Evolutionary conservation across 129 eudicot species (phyloP), one percentile per base, ranked within the genome.

Genomic region (Ambrosia trifida): DNA sequence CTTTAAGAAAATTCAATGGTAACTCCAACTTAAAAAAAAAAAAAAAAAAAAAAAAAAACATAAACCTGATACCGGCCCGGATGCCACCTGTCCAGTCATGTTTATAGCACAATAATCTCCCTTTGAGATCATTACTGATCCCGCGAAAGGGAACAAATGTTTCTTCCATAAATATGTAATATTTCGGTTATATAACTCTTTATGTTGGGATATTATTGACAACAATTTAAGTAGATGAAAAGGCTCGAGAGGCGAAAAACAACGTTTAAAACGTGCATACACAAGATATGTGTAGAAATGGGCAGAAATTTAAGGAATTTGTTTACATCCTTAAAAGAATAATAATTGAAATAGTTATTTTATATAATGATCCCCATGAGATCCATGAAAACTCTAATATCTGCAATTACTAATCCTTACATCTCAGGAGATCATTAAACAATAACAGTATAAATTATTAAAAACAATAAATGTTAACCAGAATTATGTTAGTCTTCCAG

Each of bases 61-160:
- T 79, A 58, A 45, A 93, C 98, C 98, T 93, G 86, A 93, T 83
- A 75, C 98, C 96, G 1, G 96, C 96, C 9, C 89, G 84, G 67
- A 93, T 68, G 49, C 98, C 98, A 61, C 96, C 85, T 41, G 81
- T 87, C 98, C 98, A 93, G 63, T 93, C 98, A 81, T 93, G 95
- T 75, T 87, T 93, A 82, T 89, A 93, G 92, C 98, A 93, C 53
- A 83, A 50, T 54, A 93, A 82, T 81, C 98, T 89, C 72, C 89
- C 96, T 78, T 80, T 90, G 76, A 93, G 91, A 84, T 93, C 98
- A 74, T 93, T 89, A 74, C 84, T 90, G 71, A 93, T 93, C 51
- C 98, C 98, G 38, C 95, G 98, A 28, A 93, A 84, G 18, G 98
- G 98, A 56, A 93, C 90, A 49, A 93, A 93, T 54, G 95, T 89